Percentiles rank a stretch among this genome's conserved stretches.
phyloP scores from a whole-genome alignment of 192 early-diverging fungal genomes.

The Funneliformis mosseae region DNA sequence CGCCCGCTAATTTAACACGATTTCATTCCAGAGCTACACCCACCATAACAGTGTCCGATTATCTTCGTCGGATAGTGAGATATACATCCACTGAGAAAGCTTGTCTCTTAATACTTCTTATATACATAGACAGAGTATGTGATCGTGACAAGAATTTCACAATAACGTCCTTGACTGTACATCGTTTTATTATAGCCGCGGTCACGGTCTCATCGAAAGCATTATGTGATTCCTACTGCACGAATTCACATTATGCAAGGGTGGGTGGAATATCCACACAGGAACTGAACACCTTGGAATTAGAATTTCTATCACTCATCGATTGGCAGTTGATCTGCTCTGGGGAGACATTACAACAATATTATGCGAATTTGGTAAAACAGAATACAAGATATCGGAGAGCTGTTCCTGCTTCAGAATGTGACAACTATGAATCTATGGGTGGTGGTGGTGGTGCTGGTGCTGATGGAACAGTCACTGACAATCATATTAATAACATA shows the following conservation, averaged over 20 bases:
- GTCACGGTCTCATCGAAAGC: conserved; percentile 86
- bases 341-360: conserved; percentile 82
- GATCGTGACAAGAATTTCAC: conserved; percentile 76
- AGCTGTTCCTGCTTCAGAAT: not conserved
- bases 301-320: conserved; percentile 87
- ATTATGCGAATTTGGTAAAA: conserved; percentile 88
- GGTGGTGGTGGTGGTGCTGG: too few relatives aligned
- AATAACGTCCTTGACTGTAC: conserved; percentile 90
- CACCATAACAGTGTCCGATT: conserved; percentile 83
- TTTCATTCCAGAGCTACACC: conserved; percentile 95
- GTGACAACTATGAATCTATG: not conserved
- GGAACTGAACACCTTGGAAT: conserved; percentile 91
- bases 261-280: conserved; percentile 92
- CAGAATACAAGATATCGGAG: conserved; percentile 47
- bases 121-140: conserved; percentile 94
- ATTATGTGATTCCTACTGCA: conserved; percentile 92
- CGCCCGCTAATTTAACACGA: conserved; percentile 74
- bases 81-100: conserved; percentile 90
- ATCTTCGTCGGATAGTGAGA: conserved; percentile 86
- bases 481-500: not conserved
- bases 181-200: conserved; percentile 91
- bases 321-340: conserved; percentile 87
- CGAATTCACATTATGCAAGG: conserved; percentile 93
- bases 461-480: not conserved
- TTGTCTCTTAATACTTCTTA: conserved; percentile 83